Percentiles rank a stretch among this genome's conserved stretches.
Conservation (phyloP, 2,329 filamentous ascomycete species). For the Xylaria polymorpha region DNA sequence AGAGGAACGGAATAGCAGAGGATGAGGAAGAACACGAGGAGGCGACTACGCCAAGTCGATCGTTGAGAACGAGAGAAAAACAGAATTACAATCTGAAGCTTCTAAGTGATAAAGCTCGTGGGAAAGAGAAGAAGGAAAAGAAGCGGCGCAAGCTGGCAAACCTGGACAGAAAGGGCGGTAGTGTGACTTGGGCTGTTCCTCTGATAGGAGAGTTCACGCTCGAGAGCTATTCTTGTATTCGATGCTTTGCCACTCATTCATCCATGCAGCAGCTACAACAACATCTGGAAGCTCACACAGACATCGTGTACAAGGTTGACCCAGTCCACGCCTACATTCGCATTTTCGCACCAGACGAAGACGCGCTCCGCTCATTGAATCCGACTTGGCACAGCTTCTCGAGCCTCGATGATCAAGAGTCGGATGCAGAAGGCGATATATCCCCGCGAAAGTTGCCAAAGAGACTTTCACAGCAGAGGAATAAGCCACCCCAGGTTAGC, state of each 20-base stretch:
- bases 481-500: conserved; percentile 41
- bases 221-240: conserved; percentile 63
- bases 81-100: conserved; percentile 70
- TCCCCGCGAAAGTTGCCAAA: conserved; percentile 43
- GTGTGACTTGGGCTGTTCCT: conserved; percentile 61
- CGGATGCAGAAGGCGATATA: conserved; percentile 42
- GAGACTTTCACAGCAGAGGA: conserved; percentile 36
- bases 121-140: conserved; percentile 61
- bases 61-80: conserved; percentile 61
- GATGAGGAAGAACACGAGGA: conserved; percentile 59
- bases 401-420: conserved; percentile 45
- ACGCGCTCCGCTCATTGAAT: conserved; percentile 42
- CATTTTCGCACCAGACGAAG: conserved; percentile 46
- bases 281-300: conserved; percentile 62
- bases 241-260: conserved; percentile 61
- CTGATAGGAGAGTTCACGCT: conserved; percentile 58
- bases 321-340: conserved; percentile 43
- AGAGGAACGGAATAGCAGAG: conserved; percentile 41
- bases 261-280: conserved; percentile 61
- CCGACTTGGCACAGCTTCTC: conserved; percentile 40
- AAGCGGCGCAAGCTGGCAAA: conserved; percentile 51
- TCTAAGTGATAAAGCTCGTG: conserved; percentile 67
- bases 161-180: conserved; percentile 45
- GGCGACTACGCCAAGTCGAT: conserved; percentile 64
- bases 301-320: conserved; percentile 58